Percentiles rank a stretch among this genome's conserved stretches.
Conservation (phyloP, 2,329 filamentous ascomycete species). For the Aspergillus caelatus region DNA sequence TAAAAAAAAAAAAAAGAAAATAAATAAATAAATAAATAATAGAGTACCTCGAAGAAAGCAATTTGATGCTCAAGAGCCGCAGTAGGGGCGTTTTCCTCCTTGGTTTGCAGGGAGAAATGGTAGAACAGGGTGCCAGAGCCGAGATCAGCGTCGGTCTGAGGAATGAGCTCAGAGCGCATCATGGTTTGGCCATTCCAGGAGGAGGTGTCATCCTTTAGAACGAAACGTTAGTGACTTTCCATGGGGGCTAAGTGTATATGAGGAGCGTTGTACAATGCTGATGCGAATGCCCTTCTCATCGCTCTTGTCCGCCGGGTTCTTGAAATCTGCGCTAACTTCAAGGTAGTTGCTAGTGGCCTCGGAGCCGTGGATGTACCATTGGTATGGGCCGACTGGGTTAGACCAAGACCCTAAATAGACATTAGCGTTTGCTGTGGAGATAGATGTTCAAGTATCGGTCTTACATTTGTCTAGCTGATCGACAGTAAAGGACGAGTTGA, state of each 20-base stretch:
- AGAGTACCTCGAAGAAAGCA: slow-evolving; percentile 51
- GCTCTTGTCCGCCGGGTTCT: slow-evolving; percentile 65
- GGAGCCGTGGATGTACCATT: slow-evolving; percentile 75
- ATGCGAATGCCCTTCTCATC: slow-evolving; percentile 69
- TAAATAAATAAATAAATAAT: too few species aligned
- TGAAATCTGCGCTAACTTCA: slow-evolving; percentile 61
- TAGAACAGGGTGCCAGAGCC: slow-evolving; percentile 70
- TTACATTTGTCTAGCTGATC: slow-evolving; percentile 31
- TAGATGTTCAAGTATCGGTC: background rate
- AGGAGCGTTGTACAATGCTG: slow-evolving; percentile 53
- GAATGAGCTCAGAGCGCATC: slow-evolving; percentile 74
- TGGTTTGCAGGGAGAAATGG: slow-evolving; percentile 69
- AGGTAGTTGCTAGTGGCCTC: slow-evolving; percentile 58
- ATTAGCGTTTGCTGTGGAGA: background rate
- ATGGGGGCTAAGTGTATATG: background rate
- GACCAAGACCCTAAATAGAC: slow-evolving; percentile 59
- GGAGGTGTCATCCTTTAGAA: slow-evolving; percentile 39
- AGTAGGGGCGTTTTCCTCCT: slow-evolving; percentile 62
- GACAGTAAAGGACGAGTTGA: slow-evolving; percentile 27
- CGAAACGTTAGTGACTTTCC: slow-evolving; percentile 32
- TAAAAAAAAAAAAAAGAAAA: background rate
- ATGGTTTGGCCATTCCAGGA: slow-evolving; percentile 74
- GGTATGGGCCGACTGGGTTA: slow-evolving; percentile 70
- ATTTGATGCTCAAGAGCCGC: slow-evolving; percentile 69
- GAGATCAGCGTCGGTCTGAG: slow-evolving; percentile 67